Evolutionary conservation across 495 filamentous ascomycete species (phyloP), one percentile per base, ranked within the genome.

Genomic region (Penicillium canariense): DNA sequence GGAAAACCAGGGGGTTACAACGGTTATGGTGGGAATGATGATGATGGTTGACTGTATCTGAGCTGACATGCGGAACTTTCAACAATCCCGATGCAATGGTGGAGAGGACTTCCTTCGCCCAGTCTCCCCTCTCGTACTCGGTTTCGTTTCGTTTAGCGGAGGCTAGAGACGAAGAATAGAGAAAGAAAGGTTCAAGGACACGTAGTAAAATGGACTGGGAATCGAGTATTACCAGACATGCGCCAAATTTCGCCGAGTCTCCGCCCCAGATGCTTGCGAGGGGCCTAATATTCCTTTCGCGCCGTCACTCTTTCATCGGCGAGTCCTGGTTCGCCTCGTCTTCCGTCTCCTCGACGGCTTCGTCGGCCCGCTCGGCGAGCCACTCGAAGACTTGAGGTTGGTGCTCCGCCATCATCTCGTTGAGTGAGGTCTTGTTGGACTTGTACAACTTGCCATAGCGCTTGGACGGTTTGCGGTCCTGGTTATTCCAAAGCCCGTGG

Each of bases 401-500:
- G 68, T 89, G 84, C 27, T 71, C 68, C 11, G 71, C 63, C 67
- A 90, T 77, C 86, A 90, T 89, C 22, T 79, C 74, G n/a, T 79
- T 80, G 23, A 90, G 67, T 0, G 79, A 77, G 10, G 66, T 68
- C 23, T 77, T 75, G 1, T 74, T 63, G 22, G 83, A 85, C 53
- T 74, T 73, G 28, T 81, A 62, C 7, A 90, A 79, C 0, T 70
- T 76, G 0, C 88, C 88, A 54, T 89, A 89, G 3, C 87, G 79
- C 69, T 88, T 89, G 15, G 78, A 79, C 12, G 85, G 80, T 60
- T 84, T 86, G 49, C 81, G 77, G 0, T 83, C 78, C 15, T 68
- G 56, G 53, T 80, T 77, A 14, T 65, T 69, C 90, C 90, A 96
- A 55, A 87, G 83, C 8, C 81, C 79, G 59, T 96, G 91, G 39